Percentiles rank a stretch among this genome's conserved stretches.
Conservation (phyloP, 768 basidiomycete species). For the Amanita fuliginea region DNA sequence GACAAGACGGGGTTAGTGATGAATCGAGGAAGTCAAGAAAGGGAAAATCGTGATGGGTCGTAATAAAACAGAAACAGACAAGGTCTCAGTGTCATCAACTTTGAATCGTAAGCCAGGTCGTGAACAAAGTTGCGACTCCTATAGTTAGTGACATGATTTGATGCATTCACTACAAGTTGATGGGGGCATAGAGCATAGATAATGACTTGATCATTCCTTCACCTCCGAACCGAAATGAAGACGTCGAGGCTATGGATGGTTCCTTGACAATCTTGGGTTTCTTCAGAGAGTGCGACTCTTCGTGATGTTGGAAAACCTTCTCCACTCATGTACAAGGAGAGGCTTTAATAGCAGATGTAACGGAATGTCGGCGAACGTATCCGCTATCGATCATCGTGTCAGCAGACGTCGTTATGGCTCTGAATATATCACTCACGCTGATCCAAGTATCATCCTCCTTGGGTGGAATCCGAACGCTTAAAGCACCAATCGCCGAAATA, state of each 20-base stretch:
- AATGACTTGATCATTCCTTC: constrained; percentile 60
- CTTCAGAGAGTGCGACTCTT: constrained; percentile 28
- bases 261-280: constrained; percentile 45
- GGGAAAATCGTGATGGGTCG: not conserved
- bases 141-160: not conserved
- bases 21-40: not conserved
- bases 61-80: constrained; percentile 6
- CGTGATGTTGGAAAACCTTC: constrained; percentile 42
- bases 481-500: constrained; percentile 48
- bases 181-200: constrained; percentile 2
- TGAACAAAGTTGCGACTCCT: not conserved
- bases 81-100: not conserved
- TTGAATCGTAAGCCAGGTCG: not conserved
- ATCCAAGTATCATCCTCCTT: constrained; percentile 72
- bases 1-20: not conserved
- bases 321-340: constrained; percentile 62
- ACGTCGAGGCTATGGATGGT: constrained; percentile 59
- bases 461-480: constrained; percentile 35
- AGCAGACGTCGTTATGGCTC: not conserved
- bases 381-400: constrained; percentile 62
- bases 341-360: constrained; percentile 53
- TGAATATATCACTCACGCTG: constrained; percentile 32
- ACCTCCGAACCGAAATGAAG: constrained; percentile 54
- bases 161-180: not conserved
- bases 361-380: constrained; percentile 56